phyloP scores from a whole-genome alignment of 108 stramenopile species.

The Nitzschia palea region DNA sequence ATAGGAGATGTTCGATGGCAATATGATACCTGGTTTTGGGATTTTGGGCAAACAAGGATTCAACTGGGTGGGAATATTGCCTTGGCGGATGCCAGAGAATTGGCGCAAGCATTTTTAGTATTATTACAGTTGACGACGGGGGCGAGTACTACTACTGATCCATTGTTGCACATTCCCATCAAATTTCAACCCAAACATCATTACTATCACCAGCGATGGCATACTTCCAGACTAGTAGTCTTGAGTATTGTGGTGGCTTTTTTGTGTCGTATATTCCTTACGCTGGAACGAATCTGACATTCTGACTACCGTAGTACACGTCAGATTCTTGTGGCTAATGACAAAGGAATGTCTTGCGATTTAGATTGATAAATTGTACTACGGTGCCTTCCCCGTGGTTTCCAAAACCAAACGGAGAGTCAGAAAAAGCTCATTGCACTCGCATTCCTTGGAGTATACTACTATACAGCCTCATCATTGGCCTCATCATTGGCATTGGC shows the following conservation, averaged over 20 bases:
- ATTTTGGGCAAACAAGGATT: constrained; percentile 10
- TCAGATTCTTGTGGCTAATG: no score
- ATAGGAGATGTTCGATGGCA: constrained; percentile 18
- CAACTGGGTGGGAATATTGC: constrained; percentile 17
- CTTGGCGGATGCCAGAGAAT: constrained; percentile 16
- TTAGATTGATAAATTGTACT: no score
- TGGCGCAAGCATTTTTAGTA: not conserved
- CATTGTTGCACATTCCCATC: not conserved
- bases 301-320: no score
- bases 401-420: no score
- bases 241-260: not conserved
- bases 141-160: not conserved
- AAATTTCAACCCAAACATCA: not conserved
- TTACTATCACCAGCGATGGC: not conserved
- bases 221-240: not conserved
- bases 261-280: not conserved
- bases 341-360: no score
- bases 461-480: no score
- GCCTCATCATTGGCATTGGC: no score
- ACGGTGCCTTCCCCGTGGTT: no score
- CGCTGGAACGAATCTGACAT: not conserved
- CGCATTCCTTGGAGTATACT: no score
- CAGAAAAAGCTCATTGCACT: no score
- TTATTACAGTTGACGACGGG: not conserved
- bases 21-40: not conserved